Evolutionary conservation across 208 protist genomes (phyloP), one percentile per base, ranked within the genome.

Genomic region (Trypanosomatidae sp.): DNA sequence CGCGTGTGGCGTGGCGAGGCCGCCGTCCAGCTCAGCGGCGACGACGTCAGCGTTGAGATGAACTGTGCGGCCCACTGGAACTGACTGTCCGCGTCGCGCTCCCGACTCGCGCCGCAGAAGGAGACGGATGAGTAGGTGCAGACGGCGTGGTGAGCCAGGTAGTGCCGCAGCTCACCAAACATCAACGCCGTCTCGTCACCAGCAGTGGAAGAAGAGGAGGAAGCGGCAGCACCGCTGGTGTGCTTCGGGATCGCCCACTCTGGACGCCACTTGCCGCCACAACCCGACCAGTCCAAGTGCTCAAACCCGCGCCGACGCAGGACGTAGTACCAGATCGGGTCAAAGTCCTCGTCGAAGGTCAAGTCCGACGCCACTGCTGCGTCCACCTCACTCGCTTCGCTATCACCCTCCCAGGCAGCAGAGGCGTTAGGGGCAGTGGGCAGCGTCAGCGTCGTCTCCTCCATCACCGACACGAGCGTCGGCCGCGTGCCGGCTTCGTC

Each of bases 11-110:
- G 84, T 47, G 91, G 84, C 64, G 91, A 90, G 5, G 84, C 78
- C 0, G n/a, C 66, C 0, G 82, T 89, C 86, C 86, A 95, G 76
- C 84, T 91, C 47, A 95, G 77, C 53, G 91, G 85, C 13, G 91
- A 91, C 43, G 91, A 91, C 28, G 89, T 85, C n/a, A 95, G 75
- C 44, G 88, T 88, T 15, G 91, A 95, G 44, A 93, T 81, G 68
- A 95, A 92, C 81, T 95, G 86, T 44, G 88, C 83, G 12, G 85
- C 77, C 89, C 91, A 95, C 75, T 93, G 86, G 70, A 84, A 89
- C 65, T 89, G 81, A n/a, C 70, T 72, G 41, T 52, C 55, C 19
- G 77, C 56, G 28, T 44, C 55, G 2, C 68, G 66, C 41, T 76
- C 62, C 2, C 47, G 68, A 52, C 73, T 75, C 47, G 74, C 76